A percentile compares a stretch with the other conserved stretches of the same genome.
These are phyloP conservation scores for Cyclotella baltica DNA, from an alignment of 108 stramenopile genomes.

Conservation along the genomic window DNA sequence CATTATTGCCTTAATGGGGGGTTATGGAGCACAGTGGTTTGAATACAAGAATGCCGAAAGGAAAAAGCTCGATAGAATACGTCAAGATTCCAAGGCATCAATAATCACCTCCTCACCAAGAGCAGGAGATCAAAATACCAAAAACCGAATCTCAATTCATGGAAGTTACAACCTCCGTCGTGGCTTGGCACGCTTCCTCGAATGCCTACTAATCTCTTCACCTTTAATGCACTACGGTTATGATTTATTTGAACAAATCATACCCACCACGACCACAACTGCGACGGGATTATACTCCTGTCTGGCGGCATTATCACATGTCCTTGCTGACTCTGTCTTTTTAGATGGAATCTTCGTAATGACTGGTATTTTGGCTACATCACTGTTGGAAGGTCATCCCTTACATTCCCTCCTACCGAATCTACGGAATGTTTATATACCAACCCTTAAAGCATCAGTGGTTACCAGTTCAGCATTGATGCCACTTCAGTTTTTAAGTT, in stretches of 20 bases:
- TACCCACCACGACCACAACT: constrained; percentile 57
- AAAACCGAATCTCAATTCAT: constrained; percentile 10
- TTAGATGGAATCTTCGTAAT: constrained; percentile 74
- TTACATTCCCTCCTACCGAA: constrained; percentile 42
- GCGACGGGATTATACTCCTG: constrained; percentile 17
- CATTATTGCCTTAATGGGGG: constrained; percentile 62
- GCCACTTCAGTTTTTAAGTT: constrained; percentile 74
- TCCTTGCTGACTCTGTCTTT: constrained; percentile 60
- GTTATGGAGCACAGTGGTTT: constrained; percentile 64
- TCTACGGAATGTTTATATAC: constrained; percentile 53
- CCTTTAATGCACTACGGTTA: constrained; percentile 81
- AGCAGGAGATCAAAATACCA: not conserved
- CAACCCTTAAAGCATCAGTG: constrained; percentile 70
- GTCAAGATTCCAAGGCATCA: no score
- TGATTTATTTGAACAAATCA: constrained; percentile 64
- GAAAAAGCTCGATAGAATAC: not conserved
- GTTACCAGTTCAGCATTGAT: constrained; percentile 51
- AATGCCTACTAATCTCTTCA: constrained; percentile 68
- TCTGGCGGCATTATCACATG: constrained; percentile 65
- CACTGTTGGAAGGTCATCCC: constrained; percentile 67
- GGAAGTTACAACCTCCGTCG: constrained; percentile 62
- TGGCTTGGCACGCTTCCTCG: constrained; percentile 55
- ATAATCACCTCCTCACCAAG: not conserved
- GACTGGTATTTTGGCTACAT: constrained; percentile 62
- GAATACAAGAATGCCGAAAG: constrained; percentile 25